Evolutionary conservation across 1,284 basidiomycete species (phyloP), one percentile per base, ranked within the genome.

Genomic region (Inonotus obliquus): DNA sequence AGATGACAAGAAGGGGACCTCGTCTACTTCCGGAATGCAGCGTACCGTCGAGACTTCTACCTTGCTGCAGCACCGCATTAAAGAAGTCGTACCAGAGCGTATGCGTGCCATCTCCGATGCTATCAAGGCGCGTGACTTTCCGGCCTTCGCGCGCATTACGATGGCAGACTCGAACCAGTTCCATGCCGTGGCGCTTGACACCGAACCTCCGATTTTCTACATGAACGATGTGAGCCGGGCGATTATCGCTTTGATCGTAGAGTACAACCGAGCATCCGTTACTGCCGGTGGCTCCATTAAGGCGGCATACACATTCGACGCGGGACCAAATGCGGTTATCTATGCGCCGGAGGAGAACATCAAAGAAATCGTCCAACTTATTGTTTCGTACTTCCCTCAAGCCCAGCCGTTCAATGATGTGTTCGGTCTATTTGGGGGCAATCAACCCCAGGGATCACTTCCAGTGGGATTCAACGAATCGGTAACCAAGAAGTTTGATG

Each of bases 141-240:
- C 94, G 70, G 70, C 83, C 0, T 99, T 99, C 69, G 96, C 95
- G 1, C 78, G 79, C 58, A 85, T 98, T 73, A 99, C 96, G 35
- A 99, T 98, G 94, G 86, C 85, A 63, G 96, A 99, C 75, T 96
- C 94, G 64, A 99, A 98, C 79, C 91, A 94, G 77, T 99, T 99
- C 85, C 96, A 99, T 74, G 96, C 96, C 25, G 94, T 97, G 68
- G 93, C 92, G 64, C 87, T 99, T 67, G 97, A 99, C 78, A 99
- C 96, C 0, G 83, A 89, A 53, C 97, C 96, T 1, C 97, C 96
- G 52, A 99, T 99, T 76, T 98, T 99, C 75, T 99, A 99, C 81
- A 89, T 99, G 85, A 99, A 98, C 80, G 96, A 99, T 75, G 92
- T 96, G 67, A 92, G 88, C 65, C 83, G 90, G 32, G 76, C 91